These are phyloP conservation scores for Tubosaeta brunneosetosa DNA, from an alignment of 768 basidiomycete species.

Conservation along the genomic window DNA sequence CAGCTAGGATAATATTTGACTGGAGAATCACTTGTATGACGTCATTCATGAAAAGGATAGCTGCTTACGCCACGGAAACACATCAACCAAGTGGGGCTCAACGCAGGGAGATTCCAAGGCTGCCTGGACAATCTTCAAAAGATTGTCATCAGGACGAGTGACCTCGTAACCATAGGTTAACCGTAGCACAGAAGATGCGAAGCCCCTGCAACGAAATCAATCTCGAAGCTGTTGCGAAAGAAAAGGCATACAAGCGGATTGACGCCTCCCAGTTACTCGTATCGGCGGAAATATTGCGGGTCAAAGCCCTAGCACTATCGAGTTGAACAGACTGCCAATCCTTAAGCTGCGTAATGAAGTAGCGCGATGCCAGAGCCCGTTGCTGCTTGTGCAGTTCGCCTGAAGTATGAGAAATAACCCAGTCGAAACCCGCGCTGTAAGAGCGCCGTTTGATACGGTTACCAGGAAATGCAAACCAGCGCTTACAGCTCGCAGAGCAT, in stretches of 20 bases:
- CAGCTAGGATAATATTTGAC: conserved; percentile 16
- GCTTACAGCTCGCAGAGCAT: conserved; percentile 1
- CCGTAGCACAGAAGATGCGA: background rate
- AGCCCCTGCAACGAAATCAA: background rate
- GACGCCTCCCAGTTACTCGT: background rate
- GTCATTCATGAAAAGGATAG: background rate
- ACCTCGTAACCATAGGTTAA: conserved; percentile 3
- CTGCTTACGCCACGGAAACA: conserved; percentile 5
- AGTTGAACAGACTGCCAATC: conserved; percentile 13
- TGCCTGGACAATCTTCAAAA: conserved; percentile 6
- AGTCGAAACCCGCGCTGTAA: background rate
- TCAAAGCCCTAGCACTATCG: conserved; percentile 2
- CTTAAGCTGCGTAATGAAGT: conserved; percentile 9
- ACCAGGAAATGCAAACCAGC: background rate
- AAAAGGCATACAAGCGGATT: background rate
- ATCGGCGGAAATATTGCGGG: background rate
- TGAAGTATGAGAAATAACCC: conserved; percentile 2
- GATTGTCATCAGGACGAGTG: background rate
- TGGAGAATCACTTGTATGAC: background rate
- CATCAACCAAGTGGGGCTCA: conserved; percentile 9
- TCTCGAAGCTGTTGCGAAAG: background rate
- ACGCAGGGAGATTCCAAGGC: background rate
- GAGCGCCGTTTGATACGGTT: background rate
- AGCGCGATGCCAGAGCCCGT: conserved; percentile 8
- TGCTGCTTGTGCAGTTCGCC: conserved; percentile 9